Conservation (phyloP, 176 grass and related monocot species). For the barley (Hordeum vulgare) region DNA sequence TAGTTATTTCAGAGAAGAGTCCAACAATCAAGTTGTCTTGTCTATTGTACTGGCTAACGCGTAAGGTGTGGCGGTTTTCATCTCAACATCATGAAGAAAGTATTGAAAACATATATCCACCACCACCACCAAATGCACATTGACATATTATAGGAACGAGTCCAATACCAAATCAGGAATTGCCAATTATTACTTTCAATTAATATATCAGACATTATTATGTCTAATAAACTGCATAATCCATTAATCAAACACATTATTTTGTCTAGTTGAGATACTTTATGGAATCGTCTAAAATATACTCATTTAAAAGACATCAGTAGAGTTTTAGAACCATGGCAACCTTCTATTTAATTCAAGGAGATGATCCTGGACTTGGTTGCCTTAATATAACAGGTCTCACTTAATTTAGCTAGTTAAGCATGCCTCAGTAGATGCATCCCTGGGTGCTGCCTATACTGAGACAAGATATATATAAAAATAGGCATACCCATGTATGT, state of each 20-base stretch:
- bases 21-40: not conserved
- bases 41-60: not conserved
- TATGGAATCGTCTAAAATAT: not conserved
- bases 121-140: not conserved
- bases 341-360: not conserved
- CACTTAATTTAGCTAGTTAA: not conserved
- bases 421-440: not conserved
- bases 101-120: not conserved
- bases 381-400: not conserved
- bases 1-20: not conserved
- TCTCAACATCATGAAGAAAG: not conserved
- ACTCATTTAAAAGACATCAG: not conserved
- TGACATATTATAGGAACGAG: not conserved
- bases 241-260: not conserved
- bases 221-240: not conserved
- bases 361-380: not conserved
- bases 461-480: not conserved
- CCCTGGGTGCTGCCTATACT: not conserved
- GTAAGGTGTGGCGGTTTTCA: not conserved
- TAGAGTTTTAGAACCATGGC: not conserved
- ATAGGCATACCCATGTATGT: not conserved
- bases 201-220: not conserved
- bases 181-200: not conserved
- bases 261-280: not conserved
- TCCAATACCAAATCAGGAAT: not conserved